phyloP scores from a whole-genome alignment of 768 basidiomycete species.

The Amylocystis lapponica region DNA sequence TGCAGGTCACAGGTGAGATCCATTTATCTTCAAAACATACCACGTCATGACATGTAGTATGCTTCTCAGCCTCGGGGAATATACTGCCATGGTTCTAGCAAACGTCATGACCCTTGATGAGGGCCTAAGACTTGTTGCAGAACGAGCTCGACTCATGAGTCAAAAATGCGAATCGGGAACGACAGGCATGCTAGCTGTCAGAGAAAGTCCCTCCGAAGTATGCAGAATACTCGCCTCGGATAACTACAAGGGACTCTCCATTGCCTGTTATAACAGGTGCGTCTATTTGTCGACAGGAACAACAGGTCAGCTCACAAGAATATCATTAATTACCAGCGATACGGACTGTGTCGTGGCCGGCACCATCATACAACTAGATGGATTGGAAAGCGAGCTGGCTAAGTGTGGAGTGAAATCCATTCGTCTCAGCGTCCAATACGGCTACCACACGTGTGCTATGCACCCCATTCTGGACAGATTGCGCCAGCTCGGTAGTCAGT shows the following conservation, averaged over 20 bases:
- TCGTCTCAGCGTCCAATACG: conserved; percentile 51
- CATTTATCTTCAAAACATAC: neutral
- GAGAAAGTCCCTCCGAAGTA: conserved; percentile 30
- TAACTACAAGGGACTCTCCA: conserved; percentile 26
- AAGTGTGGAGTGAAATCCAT: conserved; percentile 30
- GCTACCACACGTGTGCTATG: conserved; percentile 67
- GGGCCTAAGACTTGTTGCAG: conserved; percentile 52
- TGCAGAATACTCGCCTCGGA: neutral
- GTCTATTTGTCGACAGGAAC: neutral
- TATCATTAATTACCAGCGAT: conserved; percentile 25
- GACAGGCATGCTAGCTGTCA: conserved; percentile 61
- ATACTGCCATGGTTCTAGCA: conserved; percentile 62
- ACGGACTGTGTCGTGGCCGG: conserved; percentile 58
- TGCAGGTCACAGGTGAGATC: conserved; percentile 63
- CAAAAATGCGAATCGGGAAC: conserved; percentile 36
- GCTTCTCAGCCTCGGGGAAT: conserved; percentile 63
- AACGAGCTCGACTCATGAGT: conserved; percentile 52
- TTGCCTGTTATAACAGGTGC: conserved; percentile 54
- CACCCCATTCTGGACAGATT: conserved; percentile 48
- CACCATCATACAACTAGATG: conserved; percentile 34
- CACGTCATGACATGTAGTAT: neutral
- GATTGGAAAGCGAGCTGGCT: conserved; percentile 39
- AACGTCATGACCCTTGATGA: conserved; percentile 50
- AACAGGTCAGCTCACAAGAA: neutral
- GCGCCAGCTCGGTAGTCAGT: conserved; percentile 28